Conservation (phyloP, 2,329 filamentous ascomycete genomes). For the Ceratocystis ficicola region DNA sequence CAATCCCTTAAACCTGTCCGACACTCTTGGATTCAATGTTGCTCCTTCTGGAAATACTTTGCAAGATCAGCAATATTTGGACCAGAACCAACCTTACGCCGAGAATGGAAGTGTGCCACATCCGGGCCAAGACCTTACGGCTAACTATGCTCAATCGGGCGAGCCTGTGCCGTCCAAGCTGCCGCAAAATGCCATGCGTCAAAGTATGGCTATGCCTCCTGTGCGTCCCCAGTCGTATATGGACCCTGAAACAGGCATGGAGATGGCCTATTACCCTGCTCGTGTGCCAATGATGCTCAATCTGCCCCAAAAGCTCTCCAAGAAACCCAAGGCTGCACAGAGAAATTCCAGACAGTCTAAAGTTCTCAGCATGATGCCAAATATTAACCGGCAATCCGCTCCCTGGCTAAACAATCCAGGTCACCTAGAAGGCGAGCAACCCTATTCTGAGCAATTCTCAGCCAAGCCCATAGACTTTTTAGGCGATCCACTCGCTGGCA, state of each 20-base stretch:
- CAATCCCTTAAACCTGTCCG: slow-evolving; percentile 14
- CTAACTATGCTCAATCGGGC: background rate
- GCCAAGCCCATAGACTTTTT: slow-evolving; percentile 20
- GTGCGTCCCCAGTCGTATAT: slow-evolving; percentile 45
- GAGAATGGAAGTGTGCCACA: background rate
- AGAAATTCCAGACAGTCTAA: slow-evolving; percentile 63
- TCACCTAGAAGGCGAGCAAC: background rate
- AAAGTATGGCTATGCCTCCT: slow-evolving; percentile 23
- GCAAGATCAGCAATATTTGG: background rate
- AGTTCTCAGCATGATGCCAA: slow-evolving; percentile 49
- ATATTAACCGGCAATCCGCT: slow-evolving; percentile 21
- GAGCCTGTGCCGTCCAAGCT: background rate
- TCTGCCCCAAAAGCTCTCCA: slow-evolving; percentile 75
- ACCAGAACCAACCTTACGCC: background rate
- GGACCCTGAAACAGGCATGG: slow-evolving; percentile 53
- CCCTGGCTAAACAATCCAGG: slow-evolving; percentile 31
- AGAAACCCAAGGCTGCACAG: slow-evolving; percentile 50
- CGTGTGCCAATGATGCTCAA: slow-evolving; percentile 91
- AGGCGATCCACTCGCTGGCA: slow-evolving; percentile 13
- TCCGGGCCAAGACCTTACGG: background rate
- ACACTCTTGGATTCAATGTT: slow-evolving; percentile 12
- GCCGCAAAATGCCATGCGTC: slow-evolving; percentile 1
- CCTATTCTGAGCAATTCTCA: slow-evolving; percentile 8
- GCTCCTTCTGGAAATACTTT: background rate
- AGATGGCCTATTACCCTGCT: slow-evolving; percentile 91